Conservation (phyloP, 2,329 filamentous ascomycete genomes). For the Hypoxylon sp. region DNA sequence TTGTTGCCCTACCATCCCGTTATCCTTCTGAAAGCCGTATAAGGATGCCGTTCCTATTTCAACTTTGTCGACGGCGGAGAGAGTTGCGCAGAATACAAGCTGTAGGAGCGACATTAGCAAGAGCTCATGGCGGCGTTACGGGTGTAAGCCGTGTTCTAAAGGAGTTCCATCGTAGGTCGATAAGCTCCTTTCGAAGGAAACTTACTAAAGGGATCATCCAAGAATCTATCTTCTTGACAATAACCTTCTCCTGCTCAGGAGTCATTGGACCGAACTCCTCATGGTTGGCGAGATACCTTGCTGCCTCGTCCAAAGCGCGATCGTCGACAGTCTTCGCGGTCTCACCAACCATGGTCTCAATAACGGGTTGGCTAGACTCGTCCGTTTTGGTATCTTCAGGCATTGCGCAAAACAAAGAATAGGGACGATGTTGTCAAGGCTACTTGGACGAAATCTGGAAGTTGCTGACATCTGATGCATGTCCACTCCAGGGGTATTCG, state of each 20-base stretch:
- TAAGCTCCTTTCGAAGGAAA: background rate
- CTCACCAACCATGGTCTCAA: conserved; percentile 32
- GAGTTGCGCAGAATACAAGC: conserved; percentile 51
- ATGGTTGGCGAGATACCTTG: conserved; percentile 44
- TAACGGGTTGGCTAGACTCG: conserved; percentile 20
- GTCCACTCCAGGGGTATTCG: conserved; percentile 11
- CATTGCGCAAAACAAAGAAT: conserved; percentile 26
- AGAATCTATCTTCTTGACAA: conserved; percentile 51
- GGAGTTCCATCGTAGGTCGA: background rate
- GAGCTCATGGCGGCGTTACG: background rate
- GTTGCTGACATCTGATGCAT: conserved; percentile 26
- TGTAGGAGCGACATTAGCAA: conserved; percentile 30
- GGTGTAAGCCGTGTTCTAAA: background rate
- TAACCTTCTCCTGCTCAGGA: conserved; percentile 50
- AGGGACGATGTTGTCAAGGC: conserved; percentile 3
- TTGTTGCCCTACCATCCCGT: conserved; percentile 53
- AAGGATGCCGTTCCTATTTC: conserved; percentile 55
- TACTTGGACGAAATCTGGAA: background rate
- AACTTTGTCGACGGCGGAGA: conserved; percentile 55
- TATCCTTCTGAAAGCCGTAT: conserved; percentile 56
- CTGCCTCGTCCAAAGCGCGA: conserved; percentile 43
- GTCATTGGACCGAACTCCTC: conserved; percentile 50
- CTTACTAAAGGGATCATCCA: conserved; percentile 52
- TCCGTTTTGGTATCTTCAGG: conserved; percentile 30
- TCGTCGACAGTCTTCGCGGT: conserved; percentile 40